Base-by-base conservation (phyloP, 495 filamentous ascomycete genomes). In the Hypoxylon subgilvum region DNA sequence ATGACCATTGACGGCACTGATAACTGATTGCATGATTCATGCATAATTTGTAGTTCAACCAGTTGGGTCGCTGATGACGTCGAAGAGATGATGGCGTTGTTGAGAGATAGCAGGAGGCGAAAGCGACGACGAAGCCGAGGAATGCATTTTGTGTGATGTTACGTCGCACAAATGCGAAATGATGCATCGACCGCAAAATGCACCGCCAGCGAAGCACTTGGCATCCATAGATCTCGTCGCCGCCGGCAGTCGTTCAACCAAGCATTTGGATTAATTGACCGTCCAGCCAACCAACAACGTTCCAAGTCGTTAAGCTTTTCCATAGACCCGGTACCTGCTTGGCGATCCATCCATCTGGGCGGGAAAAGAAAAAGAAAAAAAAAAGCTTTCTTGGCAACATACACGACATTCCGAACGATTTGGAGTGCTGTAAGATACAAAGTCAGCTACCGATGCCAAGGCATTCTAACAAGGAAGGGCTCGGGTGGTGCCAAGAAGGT, bases 381-480 rank as follows among this genome's bases (percentile, higher is more conserved):
- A 68, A 57, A 65, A 70, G 65, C 40, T 56, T 70, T 63, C 67
- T 70, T 70, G 67, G 67, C 67, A 53, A 70, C 67, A 42, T 70
- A 70, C 67, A 70, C 67, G 47, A 67, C 67, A 65, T 70, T 70
- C 60, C 67, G 67, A 57, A 70, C 47, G 61, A 65, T 55, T 68
- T 70, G 67, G 56, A 70, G 64, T 68, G 67, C 67, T 70, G 67
- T 68, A 53, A 44, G 57, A 35, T 55, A 51, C n/a, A 64, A 58
- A 53, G 67, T 70, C 65, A 68, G 67, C 63, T 60, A 36, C 51
- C 45, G 50, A 23, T 58, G 61, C 56, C 56, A 60, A 60, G 56
- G 47, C 23, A 53, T 42, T 34, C 56, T 60, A 60, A 48, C 19
- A 49, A 50, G 41, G 28, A 49, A 50, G 41, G 42, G 48, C 25